Evolutionary conservation across 805 yeast genomes (phyloP).

Genomic region (Pichia gijzeniarum): DNA sequence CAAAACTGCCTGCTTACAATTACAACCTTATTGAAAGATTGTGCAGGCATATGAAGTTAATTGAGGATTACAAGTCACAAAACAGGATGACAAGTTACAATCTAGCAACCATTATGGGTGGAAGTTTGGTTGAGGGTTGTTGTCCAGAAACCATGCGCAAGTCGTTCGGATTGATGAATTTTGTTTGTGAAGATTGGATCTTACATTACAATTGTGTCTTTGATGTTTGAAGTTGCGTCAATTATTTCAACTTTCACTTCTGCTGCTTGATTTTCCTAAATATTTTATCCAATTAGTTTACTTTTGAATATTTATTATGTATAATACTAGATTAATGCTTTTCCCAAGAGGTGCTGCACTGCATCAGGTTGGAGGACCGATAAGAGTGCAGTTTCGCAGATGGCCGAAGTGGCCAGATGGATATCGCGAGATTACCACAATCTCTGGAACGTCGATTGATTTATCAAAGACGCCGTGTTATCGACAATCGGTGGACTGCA

Average conservation of each 20-base stretch:
- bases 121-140: conserved; percentile 52
- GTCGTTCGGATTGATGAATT: conserved; percentile 50
- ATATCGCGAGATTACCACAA: no score
- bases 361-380: neutral
- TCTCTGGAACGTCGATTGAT: no score
- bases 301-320: no score
- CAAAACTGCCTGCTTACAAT: conserved; percentile 55
- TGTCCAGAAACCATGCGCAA: conserved; percentile 39
- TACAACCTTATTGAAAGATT: conserved; percentile 62
- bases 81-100: conserved; percentile 89
- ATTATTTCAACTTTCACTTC: neutral
- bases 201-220: conserved; percentile 37
- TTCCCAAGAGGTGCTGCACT: neutral
- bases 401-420: no score
- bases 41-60: conserved; percentile 60
- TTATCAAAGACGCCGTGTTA: no score
- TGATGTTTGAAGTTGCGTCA: neutral
- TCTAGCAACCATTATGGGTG: conserved; percentile 81
- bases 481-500: no score
- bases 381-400: no score
- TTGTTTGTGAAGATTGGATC: conserved; percentile 45
- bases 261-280: neutral
- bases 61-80: conserved; percentile 56
- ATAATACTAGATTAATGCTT: neutral
- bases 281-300: no score